Evolutionary conservation across 768 basidiomycete species (phyloP), one percentile per base, ranked within the genome.

Genomic region (Nidularia sp.): DNA sequence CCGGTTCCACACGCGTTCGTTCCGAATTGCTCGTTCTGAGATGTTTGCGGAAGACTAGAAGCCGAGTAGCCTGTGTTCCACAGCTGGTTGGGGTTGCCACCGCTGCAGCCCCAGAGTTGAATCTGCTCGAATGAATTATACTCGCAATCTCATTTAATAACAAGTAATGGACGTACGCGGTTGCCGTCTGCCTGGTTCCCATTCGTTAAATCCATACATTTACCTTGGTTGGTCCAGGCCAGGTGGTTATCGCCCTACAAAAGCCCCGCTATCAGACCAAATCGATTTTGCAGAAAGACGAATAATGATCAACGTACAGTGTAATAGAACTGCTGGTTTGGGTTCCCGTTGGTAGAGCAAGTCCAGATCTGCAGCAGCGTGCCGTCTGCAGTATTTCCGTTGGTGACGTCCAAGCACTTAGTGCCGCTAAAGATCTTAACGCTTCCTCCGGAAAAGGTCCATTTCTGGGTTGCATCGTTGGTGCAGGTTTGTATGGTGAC

Each of bases 1-100:
- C 67, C 67, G 1, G 79, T 75, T 1, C 84, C 86, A 61, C 91
- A 94, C 50, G 75, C 68, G 67, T 91, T 88, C 34, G 78, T 81
- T 15, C 85, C 86, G 39, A 66, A 68, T 60, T 88, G 89, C 8
- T 77, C 85, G 34, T 76, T 66, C 63, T 89, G 80, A 6, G 79
- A 76, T 10, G 73, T 73, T 39, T 67, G 52, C 15, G 83, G 79
- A 15, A 79, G 72, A 31, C 60, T 55, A 52, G 61, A 69, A 51
- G 63, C 60, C 31, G 67, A 65, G 62, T 81, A 82, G 2, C 79
- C 79, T 2, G 73, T 66, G 56, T 78, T 75, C 79, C 80, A 81
- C 52, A 74, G 59, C 60, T 81, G 79, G 57, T 80, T 80, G n/a
- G 71, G 56, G 59, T 73, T 77, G 42, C 62, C 60, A 52, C 60